Conservation (phyloP, 2,329 filamentous ascomycete genomes). For the Niveomyces coronatus region DNA sequence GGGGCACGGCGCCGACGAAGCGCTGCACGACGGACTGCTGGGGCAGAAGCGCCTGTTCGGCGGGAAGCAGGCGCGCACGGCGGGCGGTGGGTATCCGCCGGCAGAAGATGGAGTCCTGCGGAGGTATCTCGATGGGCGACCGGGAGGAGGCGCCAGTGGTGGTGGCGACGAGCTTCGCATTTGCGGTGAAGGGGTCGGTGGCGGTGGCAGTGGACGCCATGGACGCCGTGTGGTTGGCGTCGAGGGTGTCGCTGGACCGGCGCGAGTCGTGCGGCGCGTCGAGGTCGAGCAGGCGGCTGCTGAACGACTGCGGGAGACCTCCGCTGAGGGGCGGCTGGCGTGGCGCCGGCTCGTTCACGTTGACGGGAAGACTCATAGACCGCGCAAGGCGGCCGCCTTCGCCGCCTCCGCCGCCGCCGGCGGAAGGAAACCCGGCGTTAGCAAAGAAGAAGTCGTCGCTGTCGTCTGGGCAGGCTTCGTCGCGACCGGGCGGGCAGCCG, state of each 20-base stretch:
- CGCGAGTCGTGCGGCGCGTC: constrained; percentile 33
- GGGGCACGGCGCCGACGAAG: constrained; percentile 53
- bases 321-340: constrained; percentile 16
- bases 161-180: constrained; percentile 11
- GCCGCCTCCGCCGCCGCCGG: constrained; percentile 24
- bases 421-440: too few relatives aligned
- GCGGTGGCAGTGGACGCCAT: constrained; percentile 37
- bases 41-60: constrained; percentile 60
- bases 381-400: constrained; percentile 20
- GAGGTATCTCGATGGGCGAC: constrained; percentile 19
- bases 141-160: constrained; percentile 13
- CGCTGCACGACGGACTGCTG: constrained; percentile 56
- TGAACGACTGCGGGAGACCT: constrained; percentile 25
- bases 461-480: constrained; percentile 49
- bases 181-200: constrained; percentile 20
- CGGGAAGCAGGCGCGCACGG: constrained; percentile 53
- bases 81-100: constrained; percentile 57
- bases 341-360: constrained; percentile 18
- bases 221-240: constrained; percentile 38
- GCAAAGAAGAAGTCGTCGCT: too few relatives aligned
- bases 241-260: constrained; percentile 45
- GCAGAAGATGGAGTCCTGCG: constrained; percentile 38
- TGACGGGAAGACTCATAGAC: constrained; percentile 27
- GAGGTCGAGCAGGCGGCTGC: constrained; percentile 27
- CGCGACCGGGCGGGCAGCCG: constrained; percentile 51